A percentile compares a stretch with the other conserved stretches of the same genome.
Evolutionary conservation across 148 eudicot species (phyloP).

Genomic region (Dianthus caryophyllus): DNA sequence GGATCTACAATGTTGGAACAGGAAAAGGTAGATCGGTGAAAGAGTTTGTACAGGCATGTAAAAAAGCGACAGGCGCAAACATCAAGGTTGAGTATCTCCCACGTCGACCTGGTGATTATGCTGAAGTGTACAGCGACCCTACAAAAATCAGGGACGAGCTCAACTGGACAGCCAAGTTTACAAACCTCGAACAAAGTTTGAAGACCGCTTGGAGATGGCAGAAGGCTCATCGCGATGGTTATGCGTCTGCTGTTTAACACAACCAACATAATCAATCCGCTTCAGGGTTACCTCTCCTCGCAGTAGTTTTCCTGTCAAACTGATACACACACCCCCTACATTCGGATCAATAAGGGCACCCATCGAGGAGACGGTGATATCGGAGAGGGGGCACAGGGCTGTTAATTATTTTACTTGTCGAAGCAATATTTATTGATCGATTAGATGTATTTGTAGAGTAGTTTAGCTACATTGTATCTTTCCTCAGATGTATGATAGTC

Average conservation of each 20-base stretch:
- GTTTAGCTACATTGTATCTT: no score
- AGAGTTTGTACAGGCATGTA: slow-evolving; percentile 79
- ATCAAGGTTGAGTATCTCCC: slow-evolving; percentile 61
- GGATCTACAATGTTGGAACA: slow-evolving; percentile 95
- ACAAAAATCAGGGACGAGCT: slow-evolving; percentile 62
- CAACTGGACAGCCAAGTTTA: slow-evolving; percentile 59
- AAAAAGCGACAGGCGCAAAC: slow-evolving; percentile 67
- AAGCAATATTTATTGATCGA: no score
- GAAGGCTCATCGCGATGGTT: slow-evolving; percentile 63
- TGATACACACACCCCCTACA: slow-evolving; percentile 3
- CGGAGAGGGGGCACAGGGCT: no score
- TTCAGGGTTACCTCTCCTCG: no score
- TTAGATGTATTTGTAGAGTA: no score
- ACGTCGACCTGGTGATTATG: slow-evolving; percentile 81
- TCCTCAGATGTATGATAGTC: no score
- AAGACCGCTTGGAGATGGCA: slow-evolving; percentile 83
- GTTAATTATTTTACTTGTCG: no score
- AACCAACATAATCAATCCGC: no score
- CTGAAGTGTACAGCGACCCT: slow-evolving; percentile 82
- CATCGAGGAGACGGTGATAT: no score
- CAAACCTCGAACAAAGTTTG: slow-evolving; percentile 63
- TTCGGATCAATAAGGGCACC: slow-evolving; percentile 1
- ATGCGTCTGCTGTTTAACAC: slow-evolving; percentile 24
- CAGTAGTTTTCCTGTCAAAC: not conserved
- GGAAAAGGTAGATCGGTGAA: slow-evolving; percentile 87